A percentile compares a stretch with the other conserved stretches of the same genome.
These are phyloP conservation scores for Umbelopsis sp. DNA, from an alignment of 192 early-diverging fungal genomes.

Conservation along the genomic window DNA sequence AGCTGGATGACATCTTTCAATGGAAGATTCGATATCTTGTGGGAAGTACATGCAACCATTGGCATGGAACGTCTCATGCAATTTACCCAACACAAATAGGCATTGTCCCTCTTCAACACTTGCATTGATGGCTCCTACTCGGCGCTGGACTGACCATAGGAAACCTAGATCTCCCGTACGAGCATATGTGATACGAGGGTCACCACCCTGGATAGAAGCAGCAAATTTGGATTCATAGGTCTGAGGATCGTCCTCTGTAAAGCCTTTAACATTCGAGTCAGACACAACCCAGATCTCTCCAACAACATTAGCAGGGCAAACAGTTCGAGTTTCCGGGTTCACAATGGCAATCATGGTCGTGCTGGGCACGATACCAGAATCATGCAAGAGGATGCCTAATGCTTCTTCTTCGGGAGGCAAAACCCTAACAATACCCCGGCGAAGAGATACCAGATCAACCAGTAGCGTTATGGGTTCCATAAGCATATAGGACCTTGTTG, in stretches of 20 bases:
- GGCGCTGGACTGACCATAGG: constrained; percentile 66
- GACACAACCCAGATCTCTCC: constrained; percentile 90
- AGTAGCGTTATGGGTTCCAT: constrained; percentile 68
- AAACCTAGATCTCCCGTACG: constrained; percentile 86
- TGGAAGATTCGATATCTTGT: constrained; percentile 71
- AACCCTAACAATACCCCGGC: constrained; percentile 65
- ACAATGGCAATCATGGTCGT: constrained; percentile 86
- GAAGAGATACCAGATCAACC: constrained; percentile 66
- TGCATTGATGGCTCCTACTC: constrained; percentile 27
- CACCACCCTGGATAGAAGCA: constrained; percentile 61
- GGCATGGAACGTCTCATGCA: constrained; percentile 71
- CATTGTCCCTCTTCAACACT: constrained; percentile 63
- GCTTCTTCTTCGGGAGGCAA: constrained; percentile 56
- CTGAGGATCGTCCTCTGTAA: constrained; percentile 44
- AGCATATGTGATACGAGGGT: constrained; percentile 65
- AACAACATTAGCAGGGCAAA: constrained; percentile 69
- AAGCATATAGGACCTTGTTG: constrained; percentile 80
- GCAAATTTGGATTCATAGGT: constrained; percentile 42
- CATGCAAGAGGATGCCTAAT: constrained; percentile 62
- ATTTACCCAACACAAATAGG: constrained; percentile 77
- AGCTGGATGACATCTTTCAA: constrained; percentile 66
- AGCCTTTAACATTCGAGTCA: constrained; percentile 54
- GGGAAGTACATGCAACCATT: constrained; percentile 76
- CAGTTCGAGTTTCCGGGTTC: constrained; percentile 70
- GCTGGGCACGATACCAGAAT: constrained; percentile 73